phyloP scores from a whole-genome alignment of 2,329 filamentous ascomycete genomes.

The Dothistroma septosporum region DNA sequence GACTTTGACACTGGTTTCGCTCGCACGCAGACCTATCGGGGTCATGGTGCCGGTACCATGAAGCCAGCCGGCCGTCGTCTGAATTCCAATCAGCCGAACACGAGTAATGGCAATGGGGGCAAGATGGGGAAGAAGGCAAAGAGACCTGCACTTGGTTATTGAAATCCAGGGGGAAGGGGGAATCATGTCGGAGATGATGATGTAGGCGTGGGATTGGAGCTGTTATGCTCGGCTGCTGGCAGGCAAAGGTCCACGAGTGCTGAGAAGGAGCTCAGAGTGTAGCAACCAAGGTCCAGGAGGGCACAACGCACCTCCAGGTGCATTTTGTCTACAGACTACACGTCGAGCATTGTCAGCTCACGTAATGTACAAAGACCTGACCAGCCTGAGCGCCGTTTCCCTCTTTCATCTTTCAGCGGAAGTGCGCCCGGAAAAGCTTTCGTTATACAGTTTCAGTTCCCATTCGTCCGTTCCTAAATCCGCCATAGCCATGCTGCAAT shows the following conservation, averaged over 20 bases:
- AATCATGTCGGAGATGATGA: neutral
- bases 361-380: neutral
- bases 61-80: neutral
- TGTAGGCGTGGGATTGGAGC: neutral
- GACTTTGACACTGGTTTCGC: neutral
- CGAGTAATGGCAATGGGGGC: neutral
- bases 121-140: neutral
- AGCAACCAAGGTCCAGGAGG: neutral
- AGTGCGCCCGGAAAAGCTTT: neutral
- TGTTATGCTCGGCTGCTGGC: no score
- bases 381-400: neutral
- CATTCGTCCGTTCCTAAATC: neutral
- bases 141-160: neutral
- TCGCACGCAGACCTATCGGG: neutral
- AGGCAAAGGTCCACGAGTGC: neutral
- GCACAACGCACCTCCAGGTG: neutral
- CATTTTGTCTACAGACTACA: neutral
- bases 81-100: neutral
- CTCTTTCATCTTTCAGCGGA: neutral
- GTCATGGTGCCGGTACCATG: neutral
- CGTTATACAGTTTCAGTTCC: neutral
- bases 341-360: neutral
- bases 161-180: neutral
- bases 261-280: neutral
- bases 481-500: slow-evolving; percentile 4